These are phyloP conservation scores for Emmonsiellopsis sp. DNA, from an alignment of 2,329 filamentous ascomycete genomes.

Conservation along the genomic window DNA sequence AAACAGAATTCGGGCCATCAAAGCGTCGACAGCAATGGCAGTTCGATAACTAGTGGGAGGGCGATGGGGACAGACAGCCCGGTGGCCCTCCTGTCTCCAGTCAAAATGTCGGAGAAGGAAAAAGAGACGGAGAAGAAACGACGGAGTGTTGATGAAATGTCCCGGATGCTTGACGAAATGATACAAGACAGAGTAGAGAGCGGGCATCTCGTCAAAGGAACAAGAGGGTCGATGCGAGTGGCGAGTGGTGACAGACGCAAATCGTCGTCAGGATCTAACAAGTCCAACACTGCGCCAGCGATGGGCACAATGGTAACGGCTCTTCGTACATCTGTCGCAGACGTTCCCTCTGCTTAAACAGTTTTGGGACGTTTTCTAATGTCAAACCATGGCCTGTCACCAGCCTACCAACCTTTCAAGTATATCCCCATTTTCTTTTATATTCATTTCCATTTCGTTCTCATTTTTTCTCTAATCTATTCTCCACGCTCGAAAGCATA, in stretches of 20 bases:
- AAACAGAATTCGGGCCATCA: constrained; percentile 16
- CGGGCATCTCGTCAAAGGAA: constrained; percentile 60
- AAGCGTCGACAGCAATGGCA: constrained; percentile 21
- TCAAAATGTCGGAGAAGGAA: constrained; percentile 20
- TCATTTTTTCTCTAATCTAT: neutral
- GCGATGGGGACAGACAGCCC: constrained; percentile 16
- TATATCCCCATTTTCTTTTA: neutral
- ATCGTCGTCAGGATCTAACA: constrained; percentile 19
- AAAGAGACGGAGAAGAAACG: constrained; percentile 43
- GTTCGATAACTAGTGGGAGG: constrained; percentile 15
- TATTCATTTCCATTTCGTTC: neutral
- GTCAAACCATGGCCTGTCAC: constrained; percentile 9
- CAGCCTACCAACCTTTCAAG: neutral
- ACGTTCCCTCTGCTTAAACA: constrained; percentile 9
- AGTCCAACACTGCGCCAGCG: constrained; percentile 15
- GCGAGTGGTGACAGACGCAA: constrained; percentile 32
- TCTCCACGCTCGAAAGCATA: neutral
- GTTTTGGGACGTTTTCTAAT: constrained; percentile 14
- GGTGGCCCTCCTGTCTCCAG: constrained; percentile 20
- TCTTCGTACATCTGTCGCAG: constrained; percentile 13
- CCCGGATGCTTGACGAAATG: constrained; percentile 90
- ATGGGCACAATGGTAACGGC: constrained; percentile 20
- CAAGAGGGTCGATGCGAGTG: constrained; percentile 58
- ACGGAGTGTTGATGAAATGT: constrained; percentile 83
- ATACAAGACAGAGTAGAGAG: constrained; percentile 78